phyloP scores from a whole-genome alignment of 345 rosid species.

The Aurinia saxatilis region DNA sequence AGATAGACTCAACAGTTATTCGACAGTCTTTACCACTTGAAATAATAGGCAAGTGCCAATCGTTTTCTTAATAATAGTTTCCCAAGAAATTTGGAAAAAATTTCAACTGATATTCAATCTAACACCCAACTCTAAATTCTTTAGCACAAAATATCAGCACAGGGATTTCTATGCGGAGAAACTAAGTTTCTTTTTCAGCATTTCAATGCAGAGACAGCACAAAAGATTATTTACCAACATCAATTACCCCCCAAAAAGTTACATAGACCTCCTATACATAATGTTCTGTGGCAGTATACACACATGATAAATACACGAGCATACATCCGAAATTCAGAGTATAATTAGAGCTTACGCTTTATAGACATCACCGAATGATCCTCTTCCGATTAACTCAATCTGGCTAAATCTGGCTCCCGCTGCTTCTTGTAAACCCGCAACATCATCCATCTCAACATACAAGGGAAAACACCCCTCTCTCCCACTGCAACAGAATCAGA shows the following conservation, averaged over 20 bases:
- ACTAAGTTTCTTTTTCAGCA: neutral
- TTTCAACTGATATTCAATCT: too few species aligned
- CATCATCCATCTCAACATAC: conserved; percentile 60
- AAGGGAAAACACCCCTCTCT: conserved; percentile 3
- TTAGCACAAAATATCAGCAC: neutral
- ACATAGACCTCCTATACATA: neutral
- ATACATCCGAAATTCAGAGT: neutral
- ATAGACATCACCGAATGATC: conserved; percentile 94
- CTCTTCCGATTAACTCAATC: conserved; percentile 90
- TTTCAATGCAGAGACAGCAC: neutral
- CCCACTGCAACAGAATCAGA: conserved; percentile 4
- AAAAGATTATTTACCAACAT: neutral
- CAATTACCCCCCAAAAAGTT: neutral
- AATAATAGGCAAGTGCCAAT: neutral
- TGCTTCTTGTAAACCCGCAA: conserved; percentile 71
- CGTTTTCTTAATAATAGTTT: neutral
- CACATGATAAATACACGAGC: neutral
- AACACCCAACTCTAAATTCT: too few species aligned
- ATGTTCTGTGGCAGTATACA: neutral
- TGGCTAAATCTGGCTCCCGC: conserved; percentile 75
- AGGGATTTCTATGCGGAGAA: neutral
- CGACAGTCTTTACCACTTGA: neutral
- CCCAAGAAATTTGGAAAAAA: too few species aligned
- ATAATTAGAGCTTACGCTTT: conserved; percentile 63
- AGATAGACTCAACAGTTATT: neutral